Percentiles rank a stretch among this genome's conserved stretches.
Evolutionary conservation across 164 flowering plant genomes (phyloP).

Genomic region (Berberis thunbergii): DNA sequence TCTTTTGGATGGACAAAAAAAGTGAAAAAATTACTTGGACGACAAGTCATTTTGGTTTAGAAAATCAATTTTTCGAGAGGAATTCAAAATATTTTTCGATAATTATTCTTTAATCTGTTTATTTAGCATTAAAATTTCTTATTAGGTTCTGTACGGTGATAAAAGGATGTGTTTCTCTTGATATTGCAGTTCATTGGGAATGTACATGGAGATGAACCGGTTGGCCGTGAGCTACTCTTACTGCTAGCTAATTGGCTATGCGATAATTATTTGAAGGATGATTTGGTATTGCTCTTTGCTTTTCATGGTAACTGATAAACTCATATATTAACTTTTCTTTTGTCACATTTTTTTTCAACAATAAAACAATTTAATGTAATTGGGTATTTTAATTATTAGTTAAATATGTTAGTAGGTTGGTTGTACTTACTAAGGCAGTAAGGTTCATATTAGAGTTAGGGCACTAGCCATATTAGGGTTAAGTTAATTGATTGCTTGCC

Average conservation of each 20-base stretch:
- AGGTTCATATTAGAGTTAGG: no score
- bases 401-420: no score
- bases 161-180: background rate
- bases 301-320: background rate
- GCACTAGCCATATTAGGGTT: no score
- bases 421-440: no score
- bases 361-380: no score
- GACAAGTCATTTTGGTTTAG: background rate
- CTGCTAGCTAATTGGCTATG: conserved; percentile 91
- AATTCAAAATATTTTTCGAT: no score
- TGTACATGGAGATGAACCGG: conserved; percentile 99
- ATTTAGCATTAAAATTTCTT: background rate
- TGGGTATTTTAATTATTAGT: no score
- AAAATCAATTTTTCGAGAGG: background rate
- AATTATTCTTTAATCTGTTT: background rate
- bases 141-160: background rate
- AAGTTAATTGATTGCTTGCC: no score
- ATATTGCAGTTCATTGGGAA: conserved; percentile 76
- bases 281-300: conserved; percentile 48
- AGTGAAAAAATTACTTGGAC: background rate
- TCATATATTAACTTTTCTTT: no score
- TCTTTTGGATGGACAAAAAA: background rate
- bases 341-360: no score
- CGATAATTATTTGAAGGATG: conserved; percentile 70
- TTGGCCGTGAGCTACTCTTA: conserved; percentile 85